phyloP scores from a whole-genome alignment of 73 alveolate genomes.

The Paramecium pentaurelia region DNA sequence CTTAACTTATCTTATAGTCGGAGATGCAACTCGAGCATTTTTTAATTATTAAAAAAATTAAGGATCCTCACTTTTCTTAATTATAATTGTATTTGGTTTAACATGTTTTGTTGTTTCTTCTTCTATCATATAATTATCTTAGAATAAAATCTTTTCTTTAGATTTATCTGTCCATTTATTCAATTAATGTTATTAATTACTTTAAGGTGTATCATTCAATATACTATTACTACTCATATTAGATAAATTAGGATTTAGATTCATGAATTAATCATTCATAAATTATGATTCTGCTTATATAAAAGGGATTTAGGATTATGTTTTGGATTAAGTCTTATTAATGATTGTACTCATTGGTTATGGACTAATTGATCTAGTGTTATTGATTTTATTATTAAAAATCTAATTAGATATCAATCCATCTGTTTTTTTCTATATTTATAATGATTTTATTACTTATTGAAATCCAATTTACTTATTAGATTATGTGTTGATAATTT shows the following conservation, averaged over 20 bases:
- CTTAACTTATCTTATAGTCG: not conserved
- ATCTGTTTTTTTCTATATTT: not conserved
- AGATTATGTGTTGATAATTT: not conserved
- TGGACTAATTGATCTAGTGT: not conserved
- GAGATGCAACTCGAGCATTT: not conserved
- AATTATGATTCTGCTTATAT: not conserved
- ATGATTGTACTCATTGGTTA: not conserved
- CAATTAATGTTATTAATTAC: not conserved
- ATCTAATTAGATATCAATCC: not conserved
- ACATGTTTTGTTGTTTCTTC: not conserved
- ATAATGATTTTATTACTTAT: not conserved
- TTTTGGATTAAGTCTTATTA: not conserved
- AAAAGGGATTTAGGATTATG: not conserved
- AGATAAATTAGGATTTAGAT: not conserved
- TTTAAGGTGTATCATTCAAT: not conserved
- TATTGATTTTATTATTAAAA: not conserved
- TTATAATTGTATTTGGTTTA: not conserved
- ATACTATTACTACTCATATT: not conserved
- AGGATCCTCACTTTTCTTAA: not conserved
- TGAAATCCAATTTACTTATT: not conserved
- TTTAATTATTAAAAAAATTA: not conserved
- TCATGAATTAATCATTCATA: not conserved
- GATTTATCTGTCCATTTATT: not conserved
- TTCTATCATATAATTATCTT: not conserved
- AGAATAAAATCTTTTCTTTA: not conserved